These are phyloP conservation scores for Zalaria sp. DNA, from an alignment of 2,329 filamentous ascomycete species.

Conservation along the genomic window DNA sequence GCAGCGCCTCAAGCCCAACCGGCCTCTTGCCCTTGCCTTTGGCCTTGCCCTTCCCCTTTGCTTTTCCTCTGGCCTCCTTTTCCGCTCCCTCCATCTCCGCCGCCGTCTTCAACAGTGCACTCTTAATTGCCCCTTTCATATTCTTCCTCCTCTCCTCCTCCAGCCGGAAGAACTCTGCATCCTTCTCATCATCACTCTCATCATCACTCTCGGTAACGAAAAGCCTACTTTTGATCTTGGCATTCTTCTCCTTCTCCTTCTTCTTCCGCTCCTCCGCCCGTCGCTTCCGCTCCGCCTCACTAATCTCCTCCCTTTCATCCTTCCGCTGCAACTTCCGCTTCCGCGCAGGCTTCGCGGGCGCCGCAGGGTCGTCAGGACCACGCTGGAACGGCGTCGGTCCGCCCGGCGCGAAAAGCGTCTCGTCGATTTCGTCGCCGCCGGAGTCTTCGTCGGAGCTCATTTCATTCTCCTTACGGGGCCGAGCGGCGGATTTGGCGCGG, in stretches of 20 bases:
- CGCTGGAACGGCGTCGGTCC: conserved; percentile 41
- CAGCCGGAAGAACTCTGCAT: conserved; percentile 60
- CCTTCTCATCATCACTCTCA: conserved; percentile 65
- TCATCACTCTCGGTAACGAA: conserved; percentile 79
- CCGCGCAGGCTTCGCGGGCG: conserved; percentile 37
- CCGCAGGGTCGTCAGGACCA: conserved; percentile 33
- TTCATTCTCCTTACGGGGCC: conserved; percentile 2
- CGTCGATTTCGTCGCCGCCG: conserved; percentile 17
- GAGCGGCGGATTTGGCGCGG: conserved; percentile 48
- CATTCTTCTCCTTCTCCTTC: conserved; percentile 61
- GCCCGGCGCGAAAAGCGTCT: conserved; percentile 54
- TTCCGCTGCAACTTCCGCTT: conserved; percentile 39
- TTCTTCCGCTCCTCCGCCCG: conserved; percentile 47
- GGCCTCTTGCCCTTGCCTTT: conserved; percentile 9
- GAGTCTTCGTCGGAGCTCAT: conserved; percentile 6
- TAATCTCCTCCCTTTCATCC: conserved; percentile 40
- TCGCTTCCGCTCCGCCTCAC: conserved; percentile 45
- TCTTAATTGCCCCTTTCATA: conserved; percentile 34
- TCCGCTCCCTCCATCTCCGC: conserved; percentile 19
- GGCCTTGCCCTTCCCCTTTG: conserved; percentile 11
- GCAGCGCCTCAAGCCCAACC: conserved; percentile 3
- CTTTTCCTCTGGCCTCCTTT: conserved; percentile 1
- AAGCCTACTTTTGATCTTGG: conserved; percentile 70
- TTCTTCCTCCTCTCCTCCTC: conserved; percentile 55
- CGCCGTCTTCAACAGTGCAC: conserved; percentile 28